These are phyloP conservation scores for Amoebophrya sp. DNA, from an alignment of 169 alveolate genomes.

Conservation along the genomic window DNA sequence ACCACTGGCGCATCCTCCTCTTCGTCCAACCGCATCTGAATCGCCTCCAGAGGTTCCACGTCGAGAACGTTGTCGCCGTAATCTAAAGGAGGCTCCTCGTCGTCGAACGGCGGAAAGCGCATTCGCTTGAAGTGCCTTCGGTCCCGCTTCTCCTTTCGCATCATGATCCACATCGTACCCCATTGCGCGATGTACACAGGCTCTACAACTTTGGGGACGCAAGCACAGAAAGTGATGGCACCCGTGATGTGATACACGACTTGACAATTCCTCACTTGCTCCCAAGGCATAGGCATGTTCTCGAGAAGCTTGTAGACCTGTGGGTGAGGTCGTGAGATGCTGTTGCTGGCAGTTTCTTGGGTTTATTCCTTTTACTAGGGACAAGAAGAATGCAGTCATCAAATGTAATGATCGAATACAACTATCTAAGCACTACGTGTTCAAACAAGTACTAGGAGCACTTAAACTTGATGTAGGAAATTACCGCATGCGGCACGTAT, in stretches of 20 bases:
- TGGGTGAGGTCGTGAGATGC: too few species aligned
- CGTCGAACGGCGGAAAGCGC: conserved; percentile 99
- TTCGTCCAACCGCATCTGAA: conserved; percentile 95
- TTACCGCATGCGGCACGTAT: conserved; percentile 99
- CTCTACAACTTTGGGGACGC: conserved; percentile 96
- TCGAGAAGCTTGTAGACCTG: conserved; percentile 93
- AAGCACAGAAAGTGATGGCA: conserved; percentile 97
- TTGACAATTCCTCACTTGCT: conserved; percentile 75
- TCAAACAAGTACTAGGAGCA: too few species aligned
- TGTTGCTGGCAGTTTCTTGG: too few species aligned
- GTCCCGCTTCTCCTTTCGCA: conserved; percentile 94
- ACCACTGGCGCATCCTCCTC: conserved; percentile 95
- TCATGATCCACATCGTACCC: conserved; percentile 99
- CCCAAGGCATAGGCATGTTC: conserved; percentile 96
- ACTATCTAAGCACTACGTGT: too few species aligned
- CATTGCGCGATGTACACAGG: conserved; percentile 99
- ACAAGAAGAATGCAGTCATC: too few species aligned
- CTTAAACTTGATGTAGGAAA: too few species aligned
- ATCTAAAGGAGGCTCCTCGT: conserved; percentile 99
- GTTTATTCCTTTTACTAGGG: too few species aligned
- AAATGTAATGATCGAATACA: too few species aligned
- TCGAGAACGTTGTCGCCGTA: conserved; percentile 96
- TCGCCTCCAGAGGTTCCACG: conserved; percentile 97
- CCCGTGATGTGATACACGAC: conserved; percentile 97
- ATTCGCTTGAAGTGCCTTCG: conserved; percentile 99